Conservation (phyloP, 306 rosid genomes). For the Glycine tomentella region DNA sequence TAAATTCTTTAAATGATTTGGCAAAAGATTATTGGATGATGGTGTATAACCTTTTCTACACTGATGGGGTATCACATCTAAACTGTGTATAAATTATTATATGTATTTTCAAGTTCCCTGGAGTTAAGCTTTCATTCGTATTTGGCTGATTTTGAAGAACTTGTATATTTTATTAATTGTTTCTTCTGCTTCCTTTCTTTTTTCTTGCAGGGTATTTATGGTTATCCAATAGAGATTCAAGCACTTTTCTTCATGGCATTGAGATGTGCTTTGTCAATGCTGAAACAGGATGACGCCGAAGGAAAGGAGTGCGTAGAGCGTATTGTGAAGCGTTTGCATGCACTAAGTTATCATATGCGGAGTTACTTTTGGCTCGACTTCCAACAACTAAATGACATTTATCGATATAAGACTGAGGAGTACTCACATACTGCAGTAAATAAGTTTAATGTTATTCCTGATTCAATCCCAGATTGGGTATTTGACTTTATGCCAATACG, state of each 20-base stretch:
- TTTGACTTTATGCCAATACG: constrained; percentile 93
- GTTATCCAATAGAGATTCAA: constrained; percentile 94
- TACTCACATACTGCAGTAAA: constrained; percentile 95
- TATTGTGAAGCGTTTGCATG: constrained; percentile 90
- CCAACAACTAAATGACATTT: constrained; percentile 89
- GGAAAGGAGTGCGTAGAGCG: constrained; percentile 88
- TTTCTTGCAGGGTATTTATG: constrained; percentile 77
- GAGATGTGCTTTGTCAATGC: constrained; percentile 77
- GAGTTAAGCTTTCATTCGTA: constrained; percentile 4
- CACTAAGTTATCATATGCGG: constrained; percentile 85
- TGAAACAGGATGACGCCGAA: constrained; percentile 75
- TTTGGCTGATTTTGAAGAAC: constrained; percentile 19
- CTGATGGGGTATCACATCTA: neutral
- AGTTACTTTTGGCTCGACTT: constrained; percentile 94
- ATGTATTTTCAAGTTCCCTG: constrained; percentile 19
- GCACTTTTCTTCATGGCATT: constrained; percentile 93
- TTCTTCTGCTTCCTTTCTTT: constrained; percentile 8
- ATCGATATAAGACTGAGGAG: constrained; percentile 94
- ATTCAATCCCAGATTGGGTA: constrained; percentile 91
- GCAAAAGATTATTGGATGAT: neutral
- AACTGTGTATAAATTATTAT: neutral
- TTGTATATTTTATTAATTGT: constrained; percentile 8
- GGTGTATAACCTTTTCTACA: neutral
- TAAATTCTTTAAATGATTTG: constrained; percentile 1
- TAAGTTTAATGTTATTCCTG: constrained; percentile 94